Base-by-base conservation (phyloP, 1,139 yeast species). In the Debaryomycetaceae sp. region DNA sequence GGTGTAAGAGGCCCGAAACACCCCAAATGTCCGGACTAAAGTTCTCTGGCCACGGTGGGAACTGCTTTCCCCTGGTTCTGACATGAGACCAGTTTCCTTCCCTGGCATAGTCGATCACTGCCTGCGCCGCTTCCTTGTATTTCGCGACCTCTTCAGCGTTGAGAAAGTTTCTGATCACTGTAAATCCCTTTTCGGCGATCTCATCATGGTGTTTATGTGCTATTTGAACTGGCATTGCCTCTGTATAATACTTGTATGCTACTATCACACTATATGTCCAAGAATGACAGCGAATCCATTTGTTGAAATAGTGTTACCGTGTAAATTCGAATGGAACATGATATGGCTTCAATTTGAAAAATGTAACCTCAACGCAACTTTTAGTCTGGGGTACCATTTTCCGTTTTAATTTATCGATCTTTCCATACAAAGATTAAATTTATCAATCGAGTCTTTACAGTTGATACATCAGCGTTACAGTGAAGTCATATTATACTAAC, bases 1-100 rank as follows among this genome's bases (percentile, higher is more conserved):
- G 83, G 51, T 78, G 75, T 56, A 78, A 63, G 43, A 78, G 63
- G 1, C 80, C 80, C 9, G 76, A 62, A 13, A 78, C 64, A 1
- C 83, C 83, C 83, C 83, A 78, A 48, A 78, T 78, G 49, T 78
- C 82, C 3, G 82, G 81, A 47, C 72, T 70, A 52, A 72, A 76
- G 51, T 76, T 75, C 50, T 66, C 63, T 11, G 82, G 82, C 83
- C 83, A 78, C 22, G 83, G 83, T 5, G 83, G 83, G 53, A 78
- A 78, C 55, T 78, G 83, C 50, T 78, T 78, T 5, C 81, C 81
- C 42, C 76, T 60, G 5, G 81, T 76, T 54, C 83, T 66, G 11
- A 78, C 81, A 39, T 71, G 66, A 13, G 75, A 66, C 83, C 83
- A 78, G 8, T 74, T 63, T 2, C 83, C 83, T 6, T 62, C 69